Percentiles rank a stretch among this genome's conserved stretches.
phyloP scores from a whole-genome alignment of 1,139 yeast species.

The Casaregolazyma lundiana region DNA sequence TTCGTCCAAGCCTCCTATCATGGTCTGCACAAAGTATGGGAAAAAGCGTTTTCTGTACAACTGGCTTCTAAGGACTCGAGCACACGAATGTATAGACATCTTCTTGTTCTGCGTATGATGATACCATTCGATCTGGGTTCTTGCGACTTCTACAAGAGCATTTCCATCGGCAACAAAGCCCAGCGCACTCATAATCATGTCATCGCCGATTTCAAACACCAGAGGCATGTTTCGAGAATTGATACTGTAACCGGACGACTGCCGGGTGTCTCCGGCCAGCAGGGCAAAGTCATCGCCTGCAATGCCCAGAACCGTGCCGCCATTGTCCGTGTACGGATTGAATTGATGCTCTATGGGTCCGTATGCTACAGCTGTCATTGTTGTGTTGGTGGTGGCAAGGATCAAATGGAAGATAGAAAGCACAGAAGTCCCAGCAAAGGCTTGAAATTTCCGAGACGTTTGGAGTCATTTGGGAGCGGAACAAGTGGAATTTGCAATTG shows the following conservation, averaged over 20 bases:
- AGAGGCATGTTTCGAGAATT: conserved; percentile 91
- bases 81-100: conserved; percentile 67
- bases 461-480: too few species aligned
- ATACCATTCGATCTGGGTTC: conserved; percentile 84
- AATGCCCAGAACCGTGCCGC: conserved; percentile 95
- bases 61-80: conserved; percentile 85
- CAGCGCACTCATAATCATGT: conserved; percentile 82
- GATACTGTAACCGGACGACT: conserved; percentile 88
- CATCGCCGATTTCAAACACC: conserved; percentile 85
- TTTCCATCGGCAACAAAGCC: conserved; percentile 96
- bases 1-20: conserved; percentile 90
- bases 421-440: too few species aligned
- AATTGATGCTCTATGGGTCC: conserved; percentile 85
- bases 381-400: conserved; percentile 3
- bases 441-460: too few species aligned
- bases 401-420: too few species aligned
- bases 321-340: conserved; percentile 94
- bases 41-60: conserved; percentile 90
- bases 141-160: conserved; percentile 73
- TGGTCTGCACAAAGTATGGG: conserved; percentile 94
- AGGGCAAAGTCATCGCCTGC: conserved; percentile 98
- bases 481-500: too few species aligned
- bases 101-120: conserved; percentile 82
- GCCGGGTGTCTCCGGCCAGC: conserved; percentile 97
- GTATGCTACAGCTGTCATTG: conserved; percentile 15